phyloP scores from a whole-genome alignment of 1,284 basidiomycete genomes.

The Boletus mariae region DNA sequence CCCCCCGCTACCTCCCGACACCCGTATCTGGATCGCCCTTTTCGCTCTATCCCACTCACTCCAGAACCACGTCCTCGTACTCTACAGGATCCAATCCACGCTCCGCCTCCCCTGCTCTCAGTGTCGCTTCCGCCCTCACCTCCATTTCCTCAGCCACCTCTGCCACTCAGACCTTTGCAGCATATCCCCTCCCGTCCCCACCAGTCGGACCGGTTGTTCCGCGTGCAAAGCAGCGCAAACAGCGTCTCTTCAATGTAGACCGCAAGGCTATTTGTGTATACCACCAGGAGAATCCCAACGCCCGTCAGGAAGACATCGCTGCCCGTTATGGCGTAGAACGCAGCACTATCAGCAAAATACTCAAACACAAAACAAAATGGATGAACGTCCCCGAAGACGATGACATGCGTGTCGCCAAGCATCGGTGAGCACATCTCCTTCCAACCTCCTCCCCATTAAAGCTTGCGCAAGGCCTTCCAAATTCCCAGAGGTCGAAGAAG shows the following conservation, averaged over 20 bases:
- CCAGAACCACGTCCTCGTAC: conserved; percentile 44
- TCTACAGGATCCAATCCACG: conserved; percentile 44
- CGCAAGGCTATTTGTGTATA: conserved; percentile 76
- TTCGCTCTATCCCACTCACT: conserved; percentile 37
- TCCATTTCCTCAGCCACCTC: conserved; percentile 45
- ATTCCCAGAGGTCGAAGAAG: conserved; percentile 73
- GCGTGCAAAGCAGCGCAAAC: conserved; percentile 60
- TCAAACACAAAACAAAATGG: conserved; percentile 83
- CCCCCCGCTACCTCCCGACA: conserved; percentile 32
- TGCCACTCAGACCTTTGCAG: conserved; percentile 29
- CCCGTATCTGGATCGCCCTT: conserved; percentile 34
- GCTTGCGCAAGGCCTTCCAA: conserved; percentile 56
- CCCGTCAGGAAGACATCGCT: conserved; percentile 81
- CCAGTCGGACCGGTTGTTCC: conserved; percentile 28
- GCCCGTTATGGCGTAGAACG: conserved; percentile 75
- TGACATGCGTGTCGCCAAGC: conserved; percentile 55
- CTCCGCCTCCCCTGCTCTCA: conserved; percentile 58
- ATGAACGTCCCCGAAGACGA: conserved; percentile 61
- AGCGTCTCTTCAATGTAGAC: conserved; percentile 69
- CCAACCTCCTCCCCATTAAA: conserved; percentile 8
- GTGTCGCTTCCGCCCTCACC: conserved; percentile 50
- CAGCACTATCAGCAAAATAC: conserved; percentile 90
- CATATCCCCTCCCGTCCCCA: conserved; percentile 29
- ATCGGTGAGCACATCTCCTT: conserved; percentile 46
- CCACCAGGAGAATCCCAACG: conserved; percentile 58